Base-by-base conservation (phyloP, 1,284 basidiomycete species). In the Ceratobasidium theobromae region DNA sequence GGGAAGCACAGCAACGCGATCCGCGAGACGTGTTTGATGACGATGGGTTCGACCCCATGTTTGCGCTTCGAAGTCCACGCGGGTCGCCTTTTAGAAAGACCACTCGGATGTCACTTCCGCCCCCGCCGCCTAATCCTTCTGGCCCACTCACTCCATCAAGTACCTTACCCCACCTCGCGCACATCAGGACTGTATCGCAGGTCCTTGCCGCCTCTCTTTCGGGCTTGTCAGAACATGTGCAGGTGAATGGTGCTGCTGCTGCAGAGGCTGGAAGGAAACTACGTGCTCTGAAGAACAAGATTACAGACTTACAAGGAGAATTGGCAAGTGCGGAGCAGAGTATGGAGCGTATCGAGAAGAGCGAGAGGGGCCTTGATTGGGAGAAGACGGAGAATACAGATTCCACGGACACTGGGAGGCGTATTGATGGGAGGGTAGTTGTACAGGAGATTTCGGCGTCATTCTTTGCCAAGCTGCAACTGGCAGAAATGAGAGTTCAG, bases 291-390 rank as follows among this genome's bases (percentile, higher is more conserved):
- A 90, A 89, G 78, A 91, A 91, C 73, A 89, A 88, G 71, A 76
- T 92, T 27, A 86, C 86, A 3, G 87, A 84, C 25, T 89, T 87
- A 86, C 80, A 86, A 64, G 81, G 82, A 35, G 89, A 92, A 65
- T 89, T 86, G 81, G 89, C 92, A 69, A 88, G 85, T 70, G 89
- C 88, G 41, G 89, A 92, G 75, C 81, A 83, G 53, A 92, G 90
- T 72, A 81, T 87, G 43, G 71, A 81, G 66, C 83, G 79, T 74
- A 89, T 92, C 67, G 88, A 89, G 74, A 80, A 79, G 72, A 91
- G 90, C 88, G 90, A 92, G 72, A 80, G 82, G 4, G 86, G 85
- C 0, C 72, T 82, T 27, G 68, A 75, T 58, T 85, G 86, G 62
- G 75, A 76, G 70, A 75, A 67, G 32, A 69, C 66, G 48, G 55